Conservation (phyloP, 169 alveolate genomes). For the Plasmodium falciparum region DNA sequence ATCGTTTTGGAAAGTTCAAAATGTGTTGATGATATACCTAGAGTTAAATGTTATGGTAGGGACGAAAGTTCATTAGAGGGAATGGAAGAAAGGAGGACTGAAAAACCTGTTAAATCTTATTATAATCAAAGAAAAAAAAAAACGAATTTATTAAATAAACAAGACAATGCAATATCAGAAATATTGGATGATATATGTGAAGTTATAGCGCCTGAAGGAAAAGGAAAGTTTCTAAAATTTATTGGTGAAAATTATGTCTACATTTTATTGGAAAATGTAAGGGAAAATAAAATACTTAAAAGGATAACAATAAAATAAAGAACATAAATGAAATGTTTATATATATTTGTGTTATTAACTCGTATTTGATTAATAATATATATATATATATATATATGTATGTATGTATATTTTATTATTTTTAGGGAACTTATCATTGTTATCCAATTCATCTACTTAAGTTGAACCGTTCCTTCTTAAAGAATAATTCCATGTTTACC, state of each 20-base stretch:
- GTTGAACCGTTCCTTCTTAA: conserved; percentile 51
- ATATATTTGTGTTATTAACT: neutral
- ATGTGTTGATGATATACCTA: conserved; percentile 6
- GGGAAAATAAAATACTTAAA: neutral
- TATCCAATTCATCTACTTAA: conserved; percentile 63
- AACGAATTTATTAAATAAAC: neutral
- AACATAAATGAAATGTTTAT: neutral
- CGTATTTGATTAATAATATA: neutral
- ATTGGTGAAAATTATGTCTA: conserved; percentile 74
- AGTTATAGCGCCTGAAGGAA: conserved; percentile 74
- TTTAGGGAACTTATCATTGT: conserved; percentile 74
- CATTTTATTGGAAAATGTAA: conserved; percentile 69
- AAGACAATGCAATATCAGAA: conserved; percentile 33
- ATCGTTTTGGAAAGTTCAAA: neutral
- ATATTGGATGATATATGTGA: conserved; percentile 54
- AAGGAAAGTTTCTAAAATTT: conserved; percentile 67
- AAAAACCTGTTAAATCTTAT: conserved; percentile 4
- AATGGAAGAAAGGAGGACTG: conserved; percentile 2
- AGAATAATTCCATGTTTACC: conserved; percentile 47
- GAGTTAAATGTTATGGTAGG: conserved; percentile 38
- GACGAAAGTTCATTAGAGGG: conserved; percentile 24
- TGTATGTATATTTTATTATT: conserved; percentile 1
- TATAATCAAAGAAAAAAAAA: neutral
- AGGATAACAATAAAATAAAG: neutral
- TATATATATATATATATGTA: neutral